Base-by-base conservation (phyloP, 2,329 filamentous ascomycete species). In the Fusarium denticulatum region DNA sequence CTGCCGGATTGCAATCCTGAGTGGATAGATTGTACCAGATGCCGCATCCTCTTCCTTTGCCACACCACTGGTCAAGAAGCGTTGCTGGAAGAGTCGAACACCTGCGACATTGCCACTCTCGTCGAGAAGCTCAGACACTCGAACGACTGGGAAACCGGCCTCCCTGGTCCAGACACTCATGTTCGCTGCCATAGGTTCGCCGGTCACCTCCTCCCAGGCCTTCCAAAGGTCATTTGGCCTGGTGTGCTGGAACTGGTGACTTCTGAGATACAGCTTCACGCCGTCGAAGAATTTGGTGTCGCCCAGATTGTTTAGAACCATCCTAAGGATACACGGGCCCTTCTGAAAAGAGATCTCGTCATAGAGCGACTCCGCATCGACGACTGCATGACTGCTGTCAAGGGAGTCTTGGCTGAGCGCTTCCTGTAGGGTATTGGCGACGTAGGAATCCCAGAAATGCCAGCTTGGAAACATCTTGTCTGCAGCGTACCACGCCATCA, bases 121-220 rank as follows among this genome's bases (percentile, higher is more conserved):
- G 8, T 50, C 30, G 6, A 3, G 3, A 4, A 6, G 5, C n/a
- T 34, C n/a, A 4, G 30, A 34, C 3, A 34, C 47, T 24, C 22
- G 22, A 7, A 50, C 4, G 12, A 50, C 22, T 3, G 22, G 47
- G 16, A 34, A 24, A 7, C 28, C n/a, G 7, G 47, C 3, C 0
- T 34, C 3, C 2, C 24, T 24, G 22, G 6, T 50, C 22, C 22
- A 49, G 8, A 14, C 0, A 3, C 16, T 24, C 22, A 50, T 50
- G 7, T 16, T 18, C 1, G 12, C 12, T 7, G 16, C 30, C 1
- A 52, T 4, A 4, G n/a, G 5, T 11, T 20, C 30, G 0, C 22
- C 8, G 1, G 16, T 52, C 0, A 36, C 30, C 1, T 26, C n/a
- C 13, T 52, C 47, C 16, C 12, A 36, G 30, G n/a, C 47, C 30